phyloP scores from a whole-genome alignment of 1,284 basidiomycete species.

The Cutaneotrichosporon mucoides region DNA sequence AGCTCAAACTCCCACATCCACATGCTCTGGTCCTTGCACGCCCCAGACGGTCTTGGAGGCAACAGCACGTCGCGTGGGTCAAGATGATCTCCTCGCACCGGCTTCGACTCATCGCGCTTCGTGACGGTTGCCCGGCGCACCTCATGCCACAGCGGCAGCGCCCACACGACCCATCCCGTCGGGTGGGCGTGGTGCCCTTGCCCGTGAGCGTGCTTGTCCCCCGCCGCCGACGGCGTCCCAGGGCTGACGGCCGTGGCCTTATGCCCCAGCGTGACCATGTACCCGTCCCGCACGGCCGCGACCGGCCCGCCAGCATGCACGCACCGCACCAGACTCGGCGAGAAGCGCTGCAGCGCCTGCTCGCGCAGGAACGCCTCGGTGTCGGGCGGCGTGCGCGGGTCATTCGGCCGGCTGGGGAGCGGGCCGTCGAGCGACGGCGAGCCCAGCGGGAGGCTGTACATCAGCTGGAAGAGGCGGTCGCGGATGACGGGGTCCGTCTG shows the following conservation, averaged over 20 bases:
- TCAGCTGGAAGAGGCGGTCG: neutral
- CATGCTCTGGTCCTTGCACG: neutral
- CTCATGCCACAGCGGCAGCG: constrained; percentile 4
- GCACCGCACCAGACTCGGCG: constrained; percentile 1
- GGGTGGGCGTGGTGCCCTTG: neutral
- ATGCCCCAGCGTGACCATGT: constrained; percentile 1
- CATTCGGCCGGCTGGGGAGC: neutral
- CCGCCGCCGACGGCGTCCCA: neutral
- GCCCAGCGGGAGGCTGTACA: neutral
- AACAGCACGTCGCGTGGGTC: neutral
- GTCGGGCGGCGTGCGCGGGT: neutral
- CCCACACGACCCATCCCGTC: constrained; percentile 9
- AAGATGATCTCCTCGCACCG: neutral
- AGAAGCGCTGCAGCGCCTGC: constrained; percentile 1
- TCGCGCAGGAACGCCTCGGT: constrained; percentile 7
- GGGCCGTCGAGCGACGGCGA: constrained; percentile 3
- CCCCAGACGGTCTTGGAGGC: constrained; percentile 1
- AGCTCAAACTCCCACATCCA: constrained; percentile 11
- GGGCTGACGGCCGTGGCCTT: too few relatives aligned
- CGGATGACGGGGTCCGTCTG: neutral
- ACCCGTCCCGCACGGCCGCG: constrained; percentile 3
- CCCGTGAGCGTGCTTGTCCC: constrained; percentile 4
- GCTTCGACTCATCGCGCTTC: neutral
- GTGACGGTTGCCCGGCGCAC: neutral
- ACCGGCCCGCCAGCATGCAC: neutral